Base-by-base conservation (phyloP, 192 early-diverging fungal species). In the Backusella morwellensis region DNA sequence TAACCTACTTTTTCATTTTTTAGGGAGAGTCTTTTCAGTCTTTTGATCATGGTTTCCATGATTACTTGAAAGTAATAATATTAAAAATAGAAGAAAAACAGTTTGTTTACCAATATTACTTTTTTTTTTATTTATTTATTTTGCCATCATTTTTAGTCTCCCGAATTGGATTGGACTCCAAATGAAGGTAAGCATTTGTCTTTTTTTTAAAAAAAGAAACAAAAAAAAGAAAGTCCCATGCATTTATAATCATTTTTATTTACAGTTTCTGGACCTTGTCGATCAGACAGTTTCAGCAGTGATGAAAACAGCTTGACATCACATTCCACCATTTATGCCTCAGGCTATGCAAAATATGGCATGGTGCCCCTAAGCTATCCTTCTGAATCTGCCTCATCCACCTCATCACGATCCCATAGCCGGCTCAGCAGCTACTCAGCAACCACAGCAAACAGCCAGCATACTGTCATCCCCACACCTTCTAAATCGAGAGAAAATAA, bases 281-380 rank as follows among this genome's bases (percentile, higher is more conserved):
- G 74, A 75, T 75, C 74, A 6, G 66, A 66, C 6, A 75, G 74
- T 66, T 44, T 75, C n/a, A 68, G 74, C 6, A 75, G 74, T 44
- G 74, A 75, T 44, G 74, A 75, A 26, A 67, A 75, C 38, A 75
- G 74, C 11, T 35, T 75, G 21, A 75, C 66, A 34, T 75, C 74
- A n/a, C 29, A 44, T 42, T 67, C 66, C 11, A 68, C 74, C 6
- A 68, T 75, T 44, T 68, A 66, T 44, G 19, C 47, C 17, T 50
- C 47, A 19, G 47, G 47, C 6, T 50, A n/a, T 50, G 70, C 70
- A 15, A 41, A 26, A 70, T 44, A 72, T 50, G 29, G 41, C 40
- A 77, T 21, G 44, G 47, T n/a, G 34, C 26, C 26, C 14, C 19
- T 44, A 35, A 56, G 38, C 38, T 56, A 75, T 1, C 54, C 75